Base-by-base conservation (phyloP, 2,329 filamentous ascomycete species). In the Exophiala sideris region DNA sequence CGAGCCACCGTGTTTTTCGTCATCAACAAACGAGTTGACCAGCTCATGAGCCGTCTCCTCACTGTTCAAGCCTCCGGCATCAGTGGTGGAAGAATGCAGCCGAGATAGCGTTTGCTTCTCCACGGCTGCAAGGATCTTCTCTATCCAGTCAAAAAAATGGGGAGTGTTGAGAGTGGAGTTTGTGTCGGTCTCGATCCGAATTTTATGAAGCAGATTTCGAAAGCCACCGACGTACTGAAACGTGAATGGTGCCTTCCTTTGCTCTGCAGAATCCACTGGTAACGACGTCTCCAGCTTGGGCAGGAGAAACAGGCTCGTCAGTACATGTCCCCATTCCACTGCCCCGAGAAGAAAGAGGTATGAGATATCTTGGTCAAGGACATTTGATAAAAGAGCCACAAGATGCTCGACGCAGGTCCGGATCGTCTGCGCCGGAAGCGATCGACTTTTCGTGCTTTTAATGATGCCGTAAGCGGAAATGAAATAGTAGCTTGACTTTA, bases 301-400 rank as follows among this genome's bases (percentile, higher is more conserved):
- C 12, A 59, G 53, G 12, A 56, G 47, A 16, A 56, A 59, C 14
- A 59, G 24, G 8, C 50, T 52, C 20, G 57, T 59, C 41, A 59
- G 40, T 16, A 59, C 8, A 42, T 52, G 50, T 11, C 36, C 44
- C 57, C 57, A 59, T 24, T 59, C 57, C 11, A 52, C 36, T 32
- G 46, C 41, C 5, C 57, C 47, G 9, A 59, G 35, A n/a, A 12
- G 12, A 11, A 49, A 20, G 16, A 59, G 50, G 36, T 56, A 54
- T n/a, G n/a, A 4, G 12, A 47, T 24, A 2, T 24, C 41, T 33
- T 50, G 38, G 8, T 35, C 34, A 11, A 55, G 52, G 12, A 58
- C 46, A 36, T 49, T 34, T 1, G 44, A 51, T 14, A 59, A 40
- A 14, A 56, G n/a, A 16, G 35, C 42, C 2, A 48, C 35, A 32